Percentiles rank a stretch among this genome's conserved stretches.
These are phyloP conservation scores for Fennellomyces sp. DNA, from an alignment of 371 early-diverging fungal species.

Conservation along the genomic window DNA sequence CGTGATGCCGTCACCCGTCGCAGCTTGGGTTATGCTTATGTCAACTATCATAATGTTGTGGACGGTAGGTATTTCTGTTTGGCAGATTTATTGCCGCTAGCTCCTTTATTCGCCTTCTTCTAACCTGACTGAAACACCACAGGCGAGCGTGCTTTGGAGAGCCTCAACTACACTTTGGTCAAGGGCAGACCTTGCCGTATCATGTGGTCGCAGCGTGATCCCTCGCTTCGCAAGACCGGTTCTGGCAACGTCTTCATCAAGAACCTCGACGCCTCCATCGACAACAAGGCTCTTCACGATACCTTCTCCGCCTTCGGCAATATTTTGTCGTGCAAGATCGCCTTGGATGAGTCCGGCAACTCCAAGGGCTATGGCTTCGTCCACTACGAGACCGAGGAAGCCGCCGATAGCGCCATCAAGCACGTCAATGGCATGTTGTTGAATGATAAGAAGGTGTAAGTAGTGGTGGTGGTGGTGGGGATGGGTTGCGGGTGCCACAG, in stretches of 20 bases:
- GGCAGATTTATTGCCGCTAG: not conserved
- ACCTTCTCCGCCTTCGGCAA: conserved; percentile 99
- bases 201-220: conserved; percentile 99
- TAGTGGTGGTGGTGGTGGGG: not conserved
- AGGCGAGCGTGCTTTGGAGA: conserved; percentile 93
- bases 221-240: conserved; percentile 91
- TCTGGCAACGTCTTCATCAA: conserved; percentile 99
- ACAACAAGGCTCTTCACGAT: conserved; percentile 98
- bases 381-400: conserved; percentile 96
- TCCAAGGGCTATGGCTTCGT: conserved; percentile 99
- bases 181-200: conserved; percentile 96
- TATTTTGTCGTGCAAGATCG: conserved; percentile 99
- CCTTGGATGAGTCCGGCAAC: conserved; percentile 80
- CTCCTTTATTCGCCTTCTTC: too few species aligned
- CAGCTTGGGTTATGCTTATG: conserved; percentile 97
- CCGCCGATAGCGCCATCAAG: conserved; percentile 96
- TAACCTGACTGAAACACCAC: conserved; percentile 13
- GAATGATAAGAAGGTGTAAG: conserved; percentile 92
- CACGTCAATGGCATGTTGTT: conserved; percentile 98
- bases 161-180: conserved; percentile 93
- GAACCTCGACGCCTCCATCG: conserved; percentile 96
- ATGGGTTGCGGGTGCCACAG: not conserved
- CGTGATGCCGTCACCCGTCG: conserved; percentile 97
- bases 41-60: conserved; percentile 87
- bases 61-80: conserved; percentile 64